Conservation (phyloP, 768 basidiomycete species). For the Suillus clintonianus region DNA sequence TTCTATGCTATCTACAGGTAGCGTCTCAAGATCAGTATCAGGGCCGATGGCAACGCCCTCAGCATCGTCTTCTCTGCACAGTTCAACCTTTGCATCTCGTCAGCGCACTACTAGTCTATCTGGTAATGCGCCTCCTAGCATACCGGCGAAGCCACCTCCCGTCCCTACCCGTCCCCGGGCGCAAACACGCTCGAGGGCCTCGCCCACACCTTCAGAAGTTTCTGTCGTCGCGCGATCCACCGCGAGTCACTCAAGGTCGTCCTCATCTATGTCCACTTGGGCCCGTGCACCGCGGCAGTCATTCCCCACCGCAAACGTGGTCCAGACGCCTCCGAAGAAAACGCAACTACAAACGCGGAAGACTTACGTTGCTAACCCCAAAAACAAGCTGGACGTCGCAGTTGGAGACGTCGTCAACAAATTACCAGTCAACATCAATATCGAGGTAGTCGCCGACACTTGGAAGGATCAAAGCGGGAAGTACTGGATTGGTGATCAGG, state of each 20-base stretch:
- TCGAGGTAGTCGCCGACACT: conserved; percentile 78
- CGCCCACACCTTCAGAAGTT: conserved; percentile 65
- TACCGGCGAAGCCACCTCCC: conserved; percentile 33
- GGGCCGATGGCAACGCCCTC: conserved; percentile 55
- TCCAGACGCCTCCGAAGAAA: conserved; percentile 50
- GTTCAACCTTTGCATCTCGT: conserved; percentile 80
- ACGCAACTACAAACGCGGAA: conserved; percentile 46
- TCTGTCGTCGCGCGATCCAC: conserved; percentile 52
- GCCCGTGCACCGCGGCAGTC: conserved; percentile 69
- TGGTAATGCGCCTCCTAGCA: conserved; percentile 42
- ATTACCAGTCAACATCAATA: conserved; percentile 79
- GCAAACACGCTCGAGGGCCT: conserved; percentile 48
- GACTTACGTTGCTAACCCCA: conserved; percentile 84
- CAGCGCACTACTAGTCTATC: conserved; percentile 74
- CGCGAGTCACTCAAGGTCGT: conserved; percentile 38
- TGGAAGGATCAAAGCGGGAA: conserved; percentile 95
- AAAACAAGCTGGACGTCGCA: conserved; percentile 88
- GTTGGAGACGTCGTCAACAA: conserved; percentile 92
- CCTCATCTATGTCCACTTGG: conserved; percentile 61
- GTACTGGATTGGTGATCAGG: conserved; percentile 94
- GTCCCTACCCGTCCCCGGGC: conserved; percentile 39
- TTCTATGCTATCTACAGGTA: conserved; percentile 45
- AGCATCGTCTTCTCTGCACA: conserved; percentile 42
- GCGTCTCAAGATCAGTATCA: conserved; percentile 66
- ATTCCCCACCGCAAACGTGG: conserved; percentile 44